A percentile compares a stretch with the other conserved stretches of the same genome.
Conservation (phyloP, 768 basidiomycete genomes). For the Rhodotorula kratochvilovae region DNA sequence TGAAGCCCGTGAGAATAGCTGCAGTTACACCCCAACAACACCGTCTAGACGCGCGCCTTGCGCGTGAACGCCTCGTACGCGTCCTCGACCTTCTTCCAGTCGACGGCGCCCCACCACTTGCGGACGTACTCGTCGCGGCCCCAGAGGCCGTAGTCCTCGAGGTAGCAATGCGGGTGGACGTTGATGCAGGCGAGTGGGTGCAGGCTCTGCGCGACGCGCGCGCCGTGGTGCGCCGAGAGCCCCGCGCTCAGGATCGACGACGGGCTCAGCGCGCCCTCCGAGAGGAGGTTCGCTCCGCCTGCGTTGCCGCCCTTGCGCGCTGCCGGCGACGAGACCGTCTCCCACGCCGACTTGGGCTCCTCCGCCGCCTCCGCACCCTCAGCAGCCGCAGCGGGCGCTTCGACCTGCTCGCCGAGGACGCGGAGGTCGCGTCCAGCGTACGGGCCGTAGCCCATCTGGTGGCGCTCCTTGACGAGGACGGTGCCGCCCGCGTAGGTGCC, state of each 20-base stretch:
- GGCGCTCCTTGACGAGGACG: constrained; percentile 59
- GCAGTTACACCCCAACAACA: neutral
- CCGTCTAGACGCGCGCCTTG: neutral
- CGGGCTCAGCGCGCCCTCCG: neutral
- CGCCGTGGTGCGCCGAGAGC: neutral
- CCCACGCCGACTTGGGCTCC: constrained; percentile 3
- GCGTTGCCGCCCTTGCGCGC: neutral
- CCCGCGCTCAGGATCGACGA: neutral
- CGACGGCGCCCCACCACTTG: constrained; percentile 74
- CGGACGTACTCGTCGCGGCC: constrained; percentile 80
- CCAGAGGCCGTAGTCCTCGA: constrained; percentile 79
- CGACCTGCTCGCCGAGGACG: constrained; percentile 29
- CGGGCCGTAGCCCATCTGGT: constrained; percentile 41
- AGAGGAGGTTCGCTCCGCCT: neutral
- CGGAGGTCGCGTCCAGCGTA: constrained; percentile 14
- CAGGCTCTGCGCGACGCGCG: constrained; percentile 54
- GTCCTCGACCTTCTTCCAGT: constrained; percentile 63
- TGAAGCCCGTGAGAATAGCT: too few species aligned
- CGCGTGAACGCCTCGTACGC: constrained; percentile 26
- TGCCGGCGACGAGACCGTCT: constrained; percentile 4
- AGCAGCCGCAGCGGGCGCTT: neutral
- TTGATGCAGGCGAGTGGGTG: constrained; percentile 71
- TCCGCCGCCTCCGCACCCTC: neutral
- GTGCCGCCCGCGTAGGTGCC: constrained; percentile 88
- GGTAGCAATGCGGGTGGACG: constrained; percentile 80